Conservation (phyloP, 768 basidiomycete genomes). For the Neoboletus brunneissimus region DNA sequence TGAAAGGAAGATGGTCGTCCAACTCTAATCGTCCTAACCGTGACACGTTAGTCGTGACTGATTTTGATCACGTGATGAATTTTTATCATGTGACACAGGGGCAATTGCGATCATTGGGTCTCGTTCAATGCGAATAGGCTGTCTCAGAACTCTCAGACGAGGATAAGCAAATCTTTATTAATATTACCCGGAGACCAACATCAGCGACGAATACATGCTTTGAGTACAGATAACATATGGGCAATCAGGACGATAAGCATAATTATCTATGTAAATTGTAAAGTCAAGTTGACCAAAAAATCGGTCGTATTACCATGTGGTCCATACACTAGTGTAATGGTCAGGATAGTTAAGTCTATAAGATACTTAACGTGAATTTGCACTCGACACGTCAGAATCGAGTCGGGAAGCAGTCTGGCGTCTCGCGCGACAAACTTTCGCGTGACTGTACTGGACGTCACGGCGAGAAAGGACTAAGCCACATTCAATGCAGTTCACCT, state of each 20-base stretch:
- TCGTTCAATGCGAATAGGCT: neutral
- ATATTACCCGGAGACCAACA: neutral
- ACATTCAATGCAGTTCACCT: constrained; percentile 10
- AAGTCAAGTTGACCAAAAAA: neutral
- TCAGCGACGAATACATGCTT: neutral
- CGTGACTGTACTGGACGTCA: constrained; percentile 19
- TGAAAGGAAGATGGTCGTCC: neutral
- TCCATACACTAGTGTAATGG: neutral
- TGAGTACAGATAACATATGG: neutral
- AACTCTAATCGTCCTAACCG: no score
- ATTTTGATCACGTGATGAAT: neutral
- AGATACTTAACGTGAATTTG: neutral
- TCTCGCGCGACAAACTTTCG: constrained; percentile 7
- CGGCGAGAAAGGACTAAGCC: constrained; percentile 16
- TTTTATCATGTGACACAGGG: neutral
- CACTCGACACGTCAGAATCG: neutral
- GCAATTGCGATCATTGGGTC: neutral
- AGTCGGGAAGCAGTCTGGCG: neutral
- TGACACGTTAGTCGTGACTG: no score
- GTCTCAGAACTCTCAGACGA: neutral
- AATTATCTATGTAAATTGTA: neutral
- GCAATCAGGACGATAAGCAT: neutral
- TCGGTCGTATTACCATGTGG: neutral
- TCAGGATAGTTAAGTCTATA: neutral
- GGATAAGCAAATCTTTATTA: neutral